phyloP scores from a whole-genome alignment of 176 grass and related monocot species.

The Carex myosuroides region DNA sequence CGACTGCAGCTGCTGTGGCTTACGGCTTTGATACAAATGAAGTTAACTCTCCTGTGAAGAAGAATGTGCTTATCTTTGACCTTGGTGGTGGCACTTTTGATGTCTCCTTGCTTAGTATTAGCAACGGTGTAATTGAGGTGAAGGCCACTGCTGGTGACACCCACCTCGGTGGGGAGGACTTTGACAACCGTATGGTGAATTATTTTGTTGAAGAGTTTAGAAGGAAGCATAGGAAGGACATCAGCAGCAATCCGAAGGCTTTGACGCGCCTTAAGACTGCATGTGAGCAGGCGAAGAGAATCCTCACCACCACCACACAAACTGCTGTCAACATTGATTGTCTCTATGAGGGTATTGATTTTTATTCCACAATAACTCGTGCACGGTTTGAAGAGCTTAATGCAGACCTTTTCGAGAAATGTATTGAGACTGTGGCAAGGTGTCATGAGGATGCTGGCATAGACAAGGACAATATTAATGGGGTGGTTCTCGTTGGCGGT shows the following conservation, averaged over 20 bases:
- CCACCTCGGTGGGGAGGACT: neutral
- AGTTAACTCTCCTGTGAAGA: neutral
- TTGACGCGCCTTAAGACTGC: neutral
- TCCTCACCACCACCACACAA: slow-evolving; percentile 21
- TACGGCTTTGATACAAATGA: neutral
- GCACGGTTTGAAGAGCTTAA: slow-evolving; percentile 38
- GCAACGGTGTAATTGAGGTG: neutral
- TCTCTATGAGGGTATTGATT: slow-evolving; percentile 32
- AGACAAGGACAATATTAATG: slow-evolving; percentile 29
- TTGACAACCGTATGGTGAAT: neutral
- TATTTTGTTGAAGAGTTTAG: neutral
- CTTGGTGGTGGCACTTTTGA: neutral
- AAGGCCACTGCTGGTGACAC: slow-evolving; percentile 9
- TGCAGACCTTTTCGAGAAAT: slow-evolving; percentile 29
- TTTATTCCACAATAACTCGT: slow-evolving; percentile 26
- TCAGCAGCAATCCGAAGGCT: neutral
- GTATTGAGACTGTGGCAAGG: slow-evolving; percentile 32
- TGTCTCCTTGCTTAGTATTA: neutral
- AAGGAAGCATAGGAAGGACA: neutral
- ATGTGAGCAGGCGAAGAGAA: slow-evolving; percentile 23
- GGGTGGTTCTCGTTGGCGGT: slow-evolving; percentile 21
- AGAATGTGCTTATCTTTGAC: neutral
- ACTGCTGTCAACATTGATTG: slow-evolving; percentile 31
- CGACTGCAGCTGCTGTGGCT: neutral
- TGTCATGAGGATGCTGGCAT: slow-evolving; percentile 28